A percentile compares a stretch with the other conserved stretches of the same genome.
Evolutionary conservation across 805 yeast species (phyloP).

Genomic region (Cyberlindnera euphorbiae): DNA sequence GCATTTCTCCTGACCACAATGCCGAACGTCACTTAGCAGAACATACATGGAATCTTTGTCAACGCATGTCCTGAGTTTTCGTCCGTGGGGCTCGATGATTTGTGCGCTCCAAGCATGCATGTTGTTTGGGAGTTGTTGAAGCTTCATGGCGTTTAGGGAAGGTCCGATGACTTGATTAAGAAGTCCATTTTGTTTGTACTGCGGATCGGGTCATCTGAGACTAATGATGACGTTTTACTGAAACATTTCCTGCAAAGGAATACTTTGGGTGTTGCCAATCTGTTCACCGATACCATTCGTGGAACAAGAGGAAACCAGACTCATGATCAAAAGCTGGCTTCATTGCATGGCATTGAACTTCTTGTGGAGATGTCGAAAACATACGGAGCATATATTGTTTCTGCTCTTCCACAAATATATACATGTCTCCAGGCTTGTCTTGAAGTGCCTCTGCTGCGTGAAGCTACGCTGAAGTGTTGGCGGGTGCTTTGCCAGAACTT

Average conservation of each 20-base stretch:
- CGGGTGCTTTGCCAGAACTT: constrained; percentile 52
- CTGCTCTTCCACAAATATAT: constrained; percentile 79
- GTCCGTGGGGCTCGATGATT: constrained; percentile 23
- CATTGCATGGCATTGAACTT: constrained; percentile 69
- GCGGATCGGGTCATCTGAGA: constrained; percentile 18
- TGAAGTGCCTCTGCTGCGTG: constrained; percentile 55
- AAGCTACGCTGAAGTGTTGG: constrained; percentile 66
- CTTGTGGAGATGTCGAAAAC: constrained; percentile 44
- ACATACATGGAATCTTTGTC: constrained; percentile 47
- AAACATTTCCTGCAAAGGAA: constrained; percentile 46
- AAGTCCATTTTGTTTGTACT: constrained; percentile 41
- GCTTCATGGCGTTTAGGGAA: constrained; percentile 35
- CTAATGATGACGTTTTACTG: constrained; percentile 24
- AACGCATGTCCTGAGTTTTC: constrained; percentile 48
- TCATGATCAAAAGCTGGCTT: constrained; percentile 62
- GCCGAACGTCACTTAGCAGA: constrained; percentile 41
- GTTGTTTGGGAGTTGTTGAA: constrained; percentile 41
- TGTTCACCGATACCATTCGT: constrained; percentile 74
- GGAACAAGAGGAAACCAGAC: constrained; percentile 70
- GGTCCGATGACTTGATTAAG: constrained; percentile 15
- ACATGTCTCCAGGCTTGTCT: constrained; percentile 80
- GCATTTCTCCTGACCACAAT: constrained; percentile 55
- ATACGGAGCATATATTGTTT: constrained; percentile 45
- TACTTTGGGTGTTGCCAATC: constrained; percentile 71
- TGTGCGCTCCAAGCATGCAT: constrained; percentile 24